Base-by-base conservation (phyloP, 1,284 basidiomycete genomes). In the Papiliotrema fonsecae region DNA sequence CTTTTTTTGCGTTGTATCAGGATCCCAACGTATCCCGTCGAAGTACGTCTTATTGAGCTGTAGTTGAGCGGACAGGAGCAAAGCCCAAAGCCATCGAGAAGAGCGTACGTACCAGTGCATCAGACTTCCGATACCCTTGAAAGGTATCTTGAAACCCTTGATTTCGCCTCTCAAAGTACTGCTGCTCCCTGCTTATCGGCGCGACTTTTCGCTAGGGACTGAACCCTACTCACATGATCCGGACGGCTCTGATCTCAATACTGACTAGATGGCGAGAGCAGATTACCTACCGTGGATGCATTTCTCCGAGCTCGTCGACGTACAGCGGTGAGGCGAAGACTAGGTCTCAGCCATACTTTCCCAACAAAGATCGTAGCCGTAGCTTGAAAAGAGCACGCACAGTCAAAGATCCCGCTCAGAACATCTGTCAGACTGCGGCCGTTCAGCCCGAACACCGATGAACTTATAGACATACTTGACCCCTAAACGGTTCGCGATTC, bases 221-320 rank as follows among this genome's bases (percentile, higher is more conserved):
- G 14, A 6, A 6, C 1, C 18, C 6, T 9, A 47, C 58, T 26
- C 35, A 60, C 58, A 62, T 62, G 35, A 60, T 40, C 27, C 60
- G 43, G 24, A 62, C 58, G 6, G 60, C 60, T 36, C 59, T 61
- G 24, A 37, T 34, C 28, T 39, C 42, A 46, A 47, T 21, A 35
- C 27, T 27, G 21, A 47, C 11, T 5, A 27, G 28, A 22, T 42
- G 13, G 18, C 32, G 7, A 34, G n/a, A 35, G 13, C 10, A 4
- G 18, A 13, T 3, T 14, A 42, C 59, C 34, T 41, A 57, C 59
- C 57, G 36, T 2, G 55, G 58, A 49, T 62, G 59, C 59, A 61
- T 61, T 45, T 61, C 55, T 4, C 59, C 59, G n/a, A 61, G 50
- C 42, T 61, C 59, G 40, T 61, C 59, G 38, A 61, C 59, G 41